These are phyloP conservation scores for Serendipita vermifera DNA, from an alignment of 768 basidiomycete genomes.

Conservation along the genomic window DNA sequence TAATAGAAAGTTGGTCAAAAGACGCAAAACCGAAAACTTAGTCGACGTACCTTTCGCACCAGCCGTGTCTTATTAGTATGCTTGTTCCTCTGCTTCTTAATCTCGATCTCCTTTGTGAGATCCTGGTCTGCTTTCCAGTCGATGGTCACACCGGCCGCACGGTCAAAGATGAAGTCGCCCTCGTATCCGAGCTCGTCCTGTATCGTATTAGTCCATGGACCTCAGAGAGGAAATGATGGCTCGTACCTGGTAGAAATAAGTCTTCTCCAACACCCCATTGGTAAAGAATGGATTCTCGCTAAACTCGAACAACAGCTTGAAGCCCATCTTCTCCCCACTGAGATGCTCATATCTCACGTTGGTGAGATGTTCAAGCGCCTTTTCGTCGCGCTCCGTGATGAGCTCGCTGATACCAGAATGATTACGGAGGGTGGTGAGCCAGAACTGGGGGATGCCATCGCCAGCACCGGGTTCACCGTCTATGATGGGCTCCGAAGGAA, in stretches of 20 bases:
- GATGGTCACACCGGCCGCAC: slow-evolving; percentile 81
- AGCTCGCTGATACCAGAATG: slow-evolving; percentile 74
- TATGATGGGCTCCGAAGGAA: slow-evolving; percentile 21
- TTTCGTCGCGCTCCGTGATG: slow-evolving; percentile 87
- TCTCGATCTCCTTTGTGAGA: slow-evolving; percentile 92
- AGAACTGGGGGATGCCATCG: slow-evolving; percentile 81
- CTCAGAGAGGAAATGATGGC: slow-evolving; percentile 22
- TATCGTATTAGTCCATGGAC: slow-evolving; percentile 12
- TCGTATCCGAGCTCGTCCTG: slow-evolving; percentile 80
- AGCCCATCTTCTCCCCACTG: slow-evolving; percentile 60
- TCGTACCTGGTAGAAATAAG: slow-evolving; percentile 62
- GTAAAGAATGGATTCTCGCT: slow-evolving; percentile 75
- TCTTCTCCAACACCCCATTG: slow-evolving; percentile 75
- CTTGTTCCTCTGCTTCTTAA: slow-evolving; percentile 99
- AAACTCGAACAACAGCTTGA: slow-evolving; percentile 81
- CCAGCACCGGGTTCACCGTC: slow-evolving; percentile 20
- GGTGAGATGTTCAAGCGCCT: slow-evolving; percentile 65
- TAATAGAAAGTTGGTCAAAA: slow-evolving; percentile 16
- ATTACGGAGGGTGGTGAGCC: slow-evolving; percentile 92
- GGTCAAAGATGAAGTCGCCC: slow-evolving; percentile 95
- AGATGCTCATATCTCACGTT: slow-evolving; percentile 78
- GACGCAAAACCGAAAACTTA: background rate
- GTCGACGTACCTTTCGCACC: slow-evolving; percentile 29
- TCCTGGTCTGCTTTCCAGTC: slow-evolving; percentile 98
- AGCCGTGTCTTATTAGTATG: slow-evolving; percentile 77